These are phyloP conservation scores for Vitis amurensis DNA, from an alignment of 164 flowering plant species.

Conservation along the genomic window DNA sequence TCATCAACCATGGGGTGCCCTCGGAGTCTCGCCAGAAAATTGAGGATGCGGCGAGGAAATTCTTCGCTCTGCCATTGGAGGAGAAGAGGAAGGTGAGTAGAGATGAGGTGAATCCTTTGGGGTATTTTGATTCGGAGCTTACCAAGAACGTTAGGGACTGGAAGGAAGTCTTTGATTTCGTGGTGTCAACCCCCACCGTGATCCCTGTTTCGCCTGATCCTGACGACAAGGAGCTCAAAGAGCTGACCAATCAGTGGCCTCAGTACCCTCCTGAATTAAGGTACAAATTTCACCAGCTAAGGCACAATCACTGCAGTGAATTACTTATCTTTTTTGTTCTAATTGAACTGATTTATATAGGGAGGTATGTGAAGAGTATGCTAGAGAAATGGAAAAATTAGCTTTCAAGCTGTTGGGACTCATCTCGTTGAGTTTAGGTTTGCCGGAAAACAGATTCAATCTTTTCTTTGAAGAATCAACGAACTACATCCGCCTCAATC, in stretches of 20 bases:
- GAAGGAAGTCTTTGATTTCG: conserved; percentile 57
- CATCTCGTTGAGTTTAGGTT: conserved; percentile 39
- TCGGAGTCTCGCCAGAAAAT: conserved; percentile 14
- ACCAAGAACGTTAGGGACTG: conserved; percentile 66
- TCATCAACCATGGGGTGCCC: conserved; percentile 55
- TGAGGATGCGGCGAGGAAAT: conserved; percentile 30
- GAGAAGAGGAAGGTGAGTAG: conserved; percentile 48
- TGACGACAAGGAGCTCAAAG: conserved; percentile 22
- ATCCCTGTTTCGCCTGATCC: conserved; percentile 32
- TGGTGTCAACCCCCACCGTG: conserved; percentile 19
- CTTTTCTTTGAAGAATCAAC: conserved; percentile 33
- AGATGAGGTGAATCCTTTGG: conserved; percentile 33
- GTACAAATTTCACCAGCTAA: conserved; percentile 9
- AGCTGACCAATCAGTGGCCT: conserved; percentile 40
- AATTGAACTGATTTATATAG: conserved; percentile 15
- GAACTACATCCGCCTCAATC: conserved; percentile 34
- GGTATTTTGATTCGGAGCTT: conserved; percentile 46
- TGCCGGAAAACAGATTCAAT: conserved; percentile 24
- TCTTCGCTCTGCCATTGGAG: conserved; percentile 39
- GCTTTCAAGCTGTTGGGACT: conserved; percentile 32
- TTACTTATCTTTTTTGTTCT: not conserved
- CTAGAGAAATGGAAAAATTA: conserved; percentile 32
- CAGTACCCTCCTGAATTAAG: conserved; percentile 33
- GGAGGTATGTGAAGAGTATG: conserved; percentile 34
- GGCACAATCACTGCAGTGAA: too few species aligned